Evolutionary conservation across 2,329 filamentous ascomycete genomes (phyloP), one percentile per base, ranked within the genome.

Genomic region (Colletotrichum cuscutae): DNA sequence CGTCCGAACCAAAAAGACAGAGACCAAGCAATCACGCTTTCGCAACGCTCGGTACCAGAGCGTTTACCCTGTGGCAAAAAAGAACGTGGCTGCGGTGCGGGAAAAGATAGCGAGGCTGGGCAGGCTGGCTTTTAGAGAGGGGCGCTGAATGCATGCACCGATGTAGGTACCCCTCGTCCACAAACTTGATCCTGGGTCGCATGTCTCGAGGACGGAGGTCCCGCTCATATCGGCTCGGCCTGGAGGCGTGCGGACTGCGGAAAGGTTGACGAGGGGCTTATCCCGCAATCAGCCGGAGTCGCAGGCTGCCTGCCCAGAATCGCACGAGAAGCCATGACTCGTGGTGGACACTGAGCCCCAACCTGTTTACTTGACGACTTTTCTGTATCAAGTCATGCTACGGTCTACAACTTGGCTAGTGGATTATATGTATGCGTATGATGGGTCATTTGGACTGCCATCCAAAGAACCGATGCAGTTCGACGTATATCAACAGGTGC

Each of bases 31-130:
- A 42, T 37, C 37, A 35, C 26, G 28, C 42, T 30, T 30, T 37
- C 24, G 53, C 26, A 35, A 24, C 35, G 59, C n/a, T 53, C 54
- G 26, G 46, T n/a, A 24, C 42, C 28, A 28, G 30, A 58, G 65
- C 13, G 30, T 64, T 58, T 46, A 42, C 24, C 65, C 37, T 68
- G 19, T 72, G 37, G 65, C 59, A 59, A 53, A 61, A 61, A n/a
- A 32, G 54, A 64, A 24, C 59, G 46, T 64, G 65, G 42, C 54
- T 42, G 70, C 32, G 28, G 30, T 35, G 53, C 57, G 70, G 59
- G 49, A 54, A 61, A 65, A 72, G 58, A 69, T 58, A 68, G 69
- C 49, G 42, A 69, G 70, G 70, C 59, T 64, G 42, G 70, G 65
- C 30, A 30, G 42, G 42, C 53, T 62, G 54, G 53, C 65, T 53